phyloP scores from a whole-genome alignment of 495 filamentous ascomycete species.

The Penicillium samsonianum region DNA sequence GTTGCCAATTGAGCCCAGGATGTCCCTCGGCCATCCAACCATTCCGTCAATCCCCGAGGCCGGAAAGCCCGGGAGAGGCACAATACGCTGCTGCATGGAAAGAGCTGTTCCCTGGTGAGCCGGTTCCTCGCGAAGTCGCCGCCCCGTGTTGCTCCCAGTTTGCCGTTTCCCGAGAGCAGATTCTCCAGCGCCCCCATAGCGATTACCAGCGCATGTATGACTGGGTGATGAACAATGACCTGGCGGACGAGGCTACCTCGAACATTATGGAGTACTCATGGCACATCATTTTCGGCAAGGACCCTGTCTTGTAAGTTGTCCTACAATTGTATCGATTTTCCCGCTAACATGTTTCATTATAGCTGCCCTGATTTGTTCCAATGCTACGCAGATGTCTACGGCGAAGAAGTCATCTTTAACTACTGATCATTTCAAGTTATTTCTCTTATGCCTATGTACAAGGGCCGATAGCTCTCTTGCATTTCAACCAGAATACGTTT shows the following conservation, averaged over 20 bases:
- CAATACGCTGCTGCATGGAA: constrained; percentile 47
- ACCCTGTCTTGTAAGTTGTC: constrained; percentile 49
- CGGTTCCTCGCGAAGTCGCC: constrained; percentile 51
- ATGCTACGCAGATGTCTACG: constrained; percentile 53
- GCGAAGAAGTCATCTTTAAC: constrained; percentile 29
- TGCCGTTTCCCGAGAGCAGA: constrained; percentile 57
- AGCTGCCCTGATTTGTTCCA: constrained; percentile 49
- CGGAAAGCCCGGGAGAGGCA: constrained; percentile 51
- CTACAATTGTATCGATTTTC: background rate
- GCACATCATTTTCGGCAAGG: constrained; percentile 57
- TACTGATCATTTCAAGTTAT: background rate
- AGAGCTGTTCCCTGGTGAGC: constrained; percentile 43
- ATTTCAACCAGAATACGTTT: background rate
- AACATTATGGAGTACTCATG: constrained; percentile 56
- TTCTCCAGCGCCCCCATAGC: constrained; percentile 47
- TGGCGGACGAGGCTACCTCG: constrained; percentile 47
- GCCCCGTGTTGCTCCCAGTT: constrained; percentile 71
- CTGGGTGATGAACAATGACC: constrained; percentile 57
- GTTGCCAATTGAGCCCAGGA: constrained; percentile 44
- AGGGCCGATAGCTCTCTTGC: background rate
- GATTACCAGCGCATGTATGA: constrained; percentile 60
- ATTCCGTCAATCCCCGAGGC: constrained; percentile 45
- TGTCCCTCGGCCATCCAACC: constrained; percentile 47
- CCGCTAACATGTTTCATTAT: constrained; percentile 14
- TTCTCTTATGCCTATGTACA: background rate